phyloP scores from a whole-genome alignment of 1,139 yeast species.

The Saccharomyces hybrid region DNA sequence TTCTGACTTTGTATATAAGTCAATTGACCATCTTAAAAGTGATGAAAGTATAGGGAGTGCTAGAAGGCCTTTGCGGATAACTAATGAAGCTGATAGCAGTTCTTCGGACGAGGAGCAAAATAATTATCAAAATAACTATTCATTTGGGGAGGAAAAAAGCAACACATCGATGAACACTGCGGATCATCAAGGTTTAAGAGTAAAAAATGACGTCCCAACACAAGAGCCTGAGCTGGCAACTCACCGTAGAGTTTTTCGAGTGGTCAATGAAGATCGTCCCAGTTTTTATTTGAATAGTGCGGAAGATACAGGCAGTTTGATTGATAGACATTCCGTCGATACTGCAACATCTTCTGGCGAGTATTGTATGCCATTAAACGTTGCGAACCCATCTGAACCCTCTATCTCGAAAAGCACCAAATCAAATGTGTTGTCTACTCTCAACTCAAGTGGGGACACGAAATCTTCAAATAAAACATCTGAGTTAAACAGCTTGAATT shows the following conservation, averaged over 20 bases:
- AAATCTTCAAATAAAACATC: background rate
- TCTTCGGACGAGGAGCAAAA: background rate
- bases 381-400: background rate
- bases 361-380: background rate
- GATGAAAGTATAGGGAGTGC: slow-evolving; percentile 3
- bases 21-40: background rate
- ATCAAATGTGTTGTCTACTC: background rate
- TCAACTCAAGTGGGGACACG: background rate
- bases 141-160: background rate
- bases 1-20: slow-evolving; percentile 4
- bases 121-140: background rate
- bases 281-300: slow-evolving; percentile 20
- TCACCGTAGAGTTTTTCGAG: slow-evolving; percentile 22
- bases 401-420: background rate
- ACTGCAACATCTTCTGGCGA: slow-evolving; percentile 1
- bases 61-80: background rate
- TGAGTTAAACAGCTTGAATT: background rate
- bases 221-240: slow-evolving; percentile 5
- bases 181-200: background rate
- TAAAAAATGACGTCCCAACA: background rate
- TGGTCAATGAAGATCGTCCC: slow-evolving; percentile 29
- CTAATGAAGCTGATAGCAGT: background rate
- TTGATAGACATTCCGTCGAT: slow-evolving; percentile 1
- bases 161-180: background rate
- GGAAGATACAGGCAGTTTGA: slow-evolving; percentile 16